A percentile compares a stretch with the other conserved stretches of the same genome.
These are phyloP conservation scores for Murraya paniculata DNA, from an alignment of 345 rosid genomes.

Conservation along the genomic window DNA sequence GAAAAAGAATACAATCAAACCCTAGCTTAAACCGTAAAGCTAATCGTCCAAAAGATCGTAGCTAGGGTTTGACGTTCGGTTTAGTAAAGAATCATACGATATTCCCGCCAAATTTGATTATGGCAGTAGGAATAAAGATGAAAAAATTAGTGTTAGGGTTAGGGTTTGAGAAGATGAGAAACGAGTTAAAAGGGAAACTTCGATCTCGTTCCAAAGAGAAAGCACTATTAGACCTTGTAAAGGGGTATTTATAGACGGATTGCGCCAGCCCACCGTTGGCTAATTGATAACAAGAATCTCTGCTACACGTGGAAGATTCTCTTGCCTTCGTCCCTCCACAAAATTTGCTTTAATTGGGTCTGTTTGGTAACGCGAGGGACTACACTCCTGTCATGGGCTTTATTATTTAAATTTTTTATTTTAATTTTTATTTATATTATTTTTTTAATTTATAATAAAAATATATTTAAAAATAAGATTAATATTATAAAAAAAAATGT, in stretches of 20 bases:
- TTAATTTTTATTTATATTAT: too few relatives aligned
- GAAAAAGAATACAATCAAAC: background rate
- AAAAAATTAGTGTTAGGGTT: background rate
- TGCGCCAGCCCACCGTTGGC: background rate
- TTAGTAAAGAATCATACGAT: background rate
- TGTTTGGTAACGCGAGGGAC: background rate
- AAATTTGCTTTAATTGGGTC: too few relatives aligned
- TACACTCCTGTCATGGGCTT: background rate
- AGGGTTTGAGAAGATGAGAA: background rate
- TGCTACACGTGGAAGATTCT: conserved; percentile 1
- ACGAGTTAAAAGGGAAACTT: background rate
- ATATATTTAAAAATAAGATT: too few relatives aligned
- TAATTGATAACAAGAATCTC: conserved; percentile 17
- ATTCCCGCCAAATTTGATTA: conserved; percentile 4
- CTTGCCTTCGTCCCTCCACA: too few relatives aligned
- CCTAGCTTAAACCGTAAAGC: background rate
- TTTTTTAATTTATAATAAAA: too few relatives aligned
- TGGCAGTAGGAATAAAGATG: too few relatives aligned
- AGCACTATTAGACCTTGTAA: background rate
- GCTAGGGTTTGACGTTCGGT: background rate
- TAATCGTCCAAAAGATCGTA: background rate
- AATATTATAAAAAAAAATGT: too few relatives aligned
- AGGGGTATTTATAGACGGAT: conserved; percentile 8
- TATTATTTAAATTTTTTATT: too few relatives aligned
- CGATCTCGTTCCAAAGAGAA: too few relatives aligned